Base-by-base conservation (phyloP, 495 filamentous ascomycete species). In the Acidomyces sp. region DNA sequence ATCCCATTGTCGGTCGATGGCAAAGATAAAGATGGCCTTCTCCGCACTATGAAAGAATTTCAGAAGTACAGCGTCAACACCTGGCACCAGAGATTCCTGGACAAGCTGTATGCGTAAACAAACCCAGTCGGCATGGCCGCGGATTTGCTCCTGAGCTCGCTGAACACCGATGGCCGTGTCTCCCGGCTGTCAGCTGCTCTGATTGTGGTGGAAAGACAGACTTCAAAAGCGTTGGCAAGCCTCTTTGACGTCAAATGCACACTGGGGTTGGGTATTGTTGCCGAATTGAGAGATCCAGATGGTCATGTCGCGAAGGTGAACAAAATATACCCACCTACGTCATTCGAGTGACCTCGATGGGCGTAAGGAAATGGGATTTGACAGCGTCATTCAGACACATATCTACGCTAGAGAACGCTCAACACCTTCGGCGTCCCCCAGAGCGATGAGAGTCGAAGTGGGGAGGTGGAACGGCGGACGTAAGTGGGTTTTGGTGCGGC, bases 21-120 rank as follows among this genome's bases (percentile, higher is more conserved):
- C 7, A 62, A 64, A 25, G 82, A 80, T 2, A 77, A 80, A 52
- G 73, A 80, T 11, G 85, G 85, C 0, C 56, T 94, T 36, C 58
- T 88, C 17, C 56, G 71, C 17, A 61, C 72, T 2, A 66, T 88
- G 20, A 61, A 73, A 45, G 69, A 75, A 49, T 64, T 92, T 23
- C 66, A 94, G 37, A 66, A 71, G 37, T 83, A 90, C 63, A 81
- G 75, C 34, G 88, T 94, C 52, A 96, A 96, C 60, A 95, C 88
- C 23, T 96, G 88, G 87, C 80, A 88, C 58, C 84, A 87, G 54
- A 88, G 87, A 6, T 94, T 97, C 62, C 60, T 95, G 56, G 84
- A 93, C 60, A 93, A 93, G 64, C 65, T 93, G 23, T 95, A 93
- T 59, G 23, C 38, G 17, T 30, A 19, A 10, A 41, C 18, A 11